phyloP scores from a whole-genome alignment of 768 basidiomycete species.

The Termitomyces sp. region DNA sequence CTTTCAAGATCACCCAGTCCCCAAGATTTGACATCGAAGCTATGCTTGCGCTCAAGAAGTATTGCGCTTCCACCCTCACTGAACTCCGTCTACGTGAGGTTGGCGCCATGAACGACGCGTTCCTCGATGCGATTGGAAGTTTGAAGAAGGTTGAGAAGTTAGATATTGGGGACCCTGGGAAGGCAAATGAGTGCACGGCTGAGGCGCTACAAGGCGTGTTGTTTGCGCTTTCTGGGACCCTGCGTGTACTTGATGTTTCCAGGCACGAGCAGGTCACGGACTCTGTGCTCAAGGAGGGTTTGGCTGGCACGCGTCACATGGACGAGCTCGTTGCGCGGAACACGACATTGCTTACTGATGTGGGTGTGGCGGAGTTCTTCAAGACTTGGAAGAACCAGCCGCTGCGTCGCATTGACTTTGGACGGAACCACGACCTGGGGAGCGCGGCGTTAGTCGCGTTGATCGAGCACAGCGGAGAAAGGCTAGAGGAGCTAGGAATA shows the following conservation, averaged over 20 bases:
- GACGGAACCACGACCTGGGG: slow-evolving; percentile 57
- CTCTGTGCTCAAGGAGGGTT: slow-evolving; percentile 53
- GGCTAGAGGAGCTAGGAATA: slow-evolving; percentile 61
- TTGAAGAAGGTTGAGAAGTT: slow-evolving; percentile 45
- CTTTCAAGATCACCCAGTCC: slow-evolving; percentile 80
- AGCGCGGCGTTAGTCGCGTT: slow-evolving; percentile 56
- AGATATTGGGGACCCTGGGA: slow-evolving; percentile 65
- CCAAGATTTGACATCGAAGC: slow-evolving; percentile 81
- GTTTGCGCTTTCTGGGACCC: slow-evolving; percentile 43
- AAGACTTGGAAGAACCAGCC: slow-evolving; percentile 50
- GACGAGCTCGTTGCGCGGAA: slow-evolving; percentile 52
- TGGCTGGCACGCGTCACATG: slow-evolving; percentile 50
- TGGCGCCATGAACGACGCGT: slow-evolving; percentile 65
- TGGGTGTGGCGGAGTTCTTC: slow-evolving; percentile 71
- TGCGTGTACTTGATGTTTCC: slow-evolving; percentile 69
- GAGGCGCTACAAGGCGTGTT: slow-evolving; percentile 57
- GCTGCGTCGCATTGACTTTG: slow-evolving; percentile 53
- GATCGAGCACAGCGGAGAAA: slow-evolving; percentile 62
- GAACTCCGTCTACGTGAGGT: slow-evolving; percentile 80
- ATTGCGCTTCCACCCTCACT: slow-evolving; percentile 44
- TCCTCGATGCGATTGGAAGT: slow-evolving; percentile 38
- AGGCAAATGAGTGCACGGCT: slow-evolving; percentile 48
- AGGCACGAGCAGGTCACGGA: slow-evolving; percentile 65
- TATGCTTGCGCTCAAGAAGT: slow-evolving; percentile 54
- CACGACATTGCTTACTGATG: slow-evolving; percentile 63